A percentile compares a stretch with the other conserved stretches of the same genome.
These are phyloP conservation scores for Ustilago curta DNA, from an alignment of 1,284 basidiomycete species.

Conservation along the genomic window DNA sequence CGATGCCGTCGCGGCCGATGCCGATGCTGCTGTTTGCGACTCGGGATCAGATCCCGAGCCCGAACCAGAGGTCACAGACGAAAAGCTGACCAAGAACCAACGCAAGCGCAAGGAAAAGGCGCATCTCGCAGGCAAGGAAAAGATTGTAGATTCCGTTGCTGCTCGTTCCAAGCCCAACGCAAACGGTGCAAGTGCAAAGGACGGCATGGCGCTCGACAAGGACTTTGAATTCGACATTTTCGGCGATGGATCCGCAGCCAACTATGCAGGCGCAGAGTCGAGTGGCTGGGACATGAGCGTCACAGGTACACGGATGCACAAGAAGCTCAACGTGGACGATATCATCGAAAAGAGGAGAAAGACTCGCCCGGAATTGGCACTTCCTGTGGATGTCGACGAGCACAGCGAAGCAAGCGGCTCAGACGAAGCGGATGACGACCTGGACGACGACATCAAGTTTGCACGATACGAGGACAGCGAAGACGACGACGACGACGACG, in stretches of 20 bases:
- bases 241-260: constrained; percentile 42
- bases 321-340: constrained; percentile 64
- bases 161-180: background rate
- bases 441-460: constrained; percentile 50
- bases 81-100: constrained; percentile 45
- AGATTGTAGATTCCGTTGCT: constrained; percentile 56
- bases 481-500: constrained; percentile 76
- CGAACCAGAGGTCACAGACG: constrained; percentile 15
- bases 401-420: constrained; percentile 33
- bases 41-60: constrained; percentile 27
- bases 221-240: constrained; percentile 65
- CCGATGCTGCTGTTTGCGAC: constrained; percentile 1
- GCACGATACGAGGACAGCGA: constrained; percentile 53
- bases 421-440: constrained; percentile 18
- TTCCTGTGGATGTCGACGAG: constrained; percentile 43
- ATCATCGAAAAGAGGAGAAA: constrained; percentile 66
- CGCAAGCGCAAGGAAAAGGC: constrained; percentile 53
- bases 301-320: constrained; percentile 49
- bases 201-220: constrained; percentile 51
- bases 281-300: constrained; percentile 62
- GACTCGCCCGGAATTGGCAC: constrained; percentile 23
- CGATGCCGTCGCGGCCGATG: constrained; percentile 20
- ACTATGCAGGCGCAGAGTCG: constrained; percentile 18
- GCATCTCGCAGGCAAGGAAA: constrained; percentile 58
- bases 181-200: constrained; percentile 13